Percentiles rank a stretch among this genome's conserved stretches.
phyloP scores from a whole-genome alignment of 2,329 filamentous ascomycete species.

The Fusarium tanahbumbuense region DNA sequence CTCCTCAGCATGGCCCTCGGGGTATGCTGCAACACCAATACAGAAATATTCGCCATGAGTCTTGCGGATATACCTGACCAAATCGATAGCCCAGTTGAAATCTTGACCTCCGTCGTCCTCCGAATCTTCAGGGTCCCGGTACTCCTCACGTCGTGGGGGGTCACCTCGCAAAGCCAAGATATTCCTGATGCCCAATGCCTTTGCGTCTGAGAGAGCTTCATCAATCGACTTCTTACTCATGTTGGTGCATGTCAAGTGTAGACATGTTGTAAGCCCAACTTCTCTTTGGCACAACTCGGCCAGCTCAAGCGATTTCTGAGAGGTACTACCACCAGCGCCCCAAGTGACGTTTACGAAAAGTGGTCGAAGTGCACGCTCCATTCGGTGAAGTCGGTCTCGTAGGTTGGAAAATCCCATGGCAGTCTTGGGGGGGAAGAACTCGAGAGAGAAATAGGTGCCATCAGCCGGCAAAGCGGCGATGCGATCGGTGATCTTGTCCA shows the following conservation, averaged over 20 bases:
- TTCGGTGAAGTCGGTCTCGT: constrained; percentile 90
- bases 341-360: constrained; percentile 98
- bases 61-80: constrained; percentile 89
- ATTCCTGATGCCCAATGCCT: constrained; percentile 89
- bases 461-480: constrained; percentile 88
- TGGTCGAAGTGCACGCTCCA: constrained; percentile 90
- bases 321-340: constrained; percentile 95
- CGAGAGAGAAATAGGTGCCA: constrained; percentile 91
- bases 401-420: constrained; percentile 95
- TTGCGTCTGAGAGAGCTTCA: constrained; percentile 89
- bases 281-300: constrained; percentile 96
- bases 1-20: constrained; percentile 94
- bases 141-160: constrained; percentile 89
- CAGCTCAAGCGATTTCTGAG: constrained; percentile 89
- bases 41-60: constrained; percentile 95
- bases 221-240: constrained; percentile 91
- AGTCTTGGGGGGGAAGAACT: constrained; percentile 99
- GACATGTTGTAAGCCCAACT: constrained; percentile 89
- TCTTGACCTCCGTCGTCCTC: constrained; percentile 75
- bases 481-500: constrained; percentile 95
- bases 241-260: constrained; percentile 97
- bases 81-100: constrained; percentile 88
- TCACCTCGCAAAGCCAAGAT: constrained; percentile 93
- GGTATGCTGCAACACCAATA: constrained; percentile 92
- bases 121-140: constrained; percentile 70